Evolutionary conservation across 139 green algal genomes (phyloP).

Genomic region (Tetratostichococcus sp.): DNA sequence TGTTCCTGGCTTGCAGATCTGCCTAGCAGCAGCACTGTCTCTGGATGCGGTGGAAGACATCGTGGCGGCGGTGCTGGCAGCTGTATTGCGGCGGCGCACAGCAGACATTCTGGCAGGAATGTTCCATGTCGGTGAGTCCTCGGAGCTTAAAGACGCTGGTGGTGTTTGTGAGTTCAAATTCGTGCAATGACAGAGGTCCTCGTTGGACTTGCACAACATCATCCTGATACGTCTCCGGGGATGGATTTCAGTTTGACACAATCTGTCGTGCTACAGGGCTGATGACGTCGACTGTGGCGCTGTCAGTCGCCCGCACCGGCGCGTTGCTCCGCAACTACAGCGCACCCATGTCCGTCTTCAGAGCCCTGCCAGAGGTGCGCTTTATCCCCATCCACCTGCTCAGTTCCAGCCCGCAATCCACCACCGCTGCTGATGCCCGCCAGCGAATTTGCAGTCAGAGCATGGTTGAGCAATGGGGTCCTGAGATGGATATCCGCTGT

Average conservation of each 20-base stretch:
- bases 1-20: constrained; percentile 40
- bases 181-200: too few relatives aligned
- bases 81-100: neutral
- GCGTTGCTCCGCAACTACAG: constrained; percentile 49
- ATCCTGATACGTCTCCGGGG: too few relatives aligned
- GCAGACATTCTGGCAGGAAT: neutral
- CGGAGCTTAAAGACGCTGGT: too few relatives aligned
- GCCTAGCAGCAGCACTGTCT: constrained; percentile 47
- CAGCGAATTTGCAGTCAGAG: too few relatives aligned
- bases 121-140: neutral
- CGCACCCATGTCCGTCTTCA: constrained; percentile 44
- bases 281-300: constrained; percentile 4
- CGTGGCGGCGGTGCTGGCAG: neutral
- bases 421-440: too few relatives aligned
- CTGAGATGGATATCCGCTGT: too few relatives aligned
- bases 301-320: constrained; percentile 26
- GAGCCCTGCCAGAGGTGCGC: constrained; percentile 4
- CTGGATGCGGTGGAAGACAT: constrained; percentile 13
- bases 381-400: neutral
- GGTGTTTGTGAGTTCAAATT: too few relatives aligned
- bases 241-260: too few relatives aligned
- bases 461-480: too few relatives aligned
- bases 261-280: neutral
- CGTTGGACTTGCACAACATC: too few relatives aligned
- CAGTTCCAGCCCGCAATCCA: too few relatives aligned